Evolutionary conservation across 2,329 filamentous ascomycete species (phyloP).

Genomic region (Sporothrix mexicana): DNA sequence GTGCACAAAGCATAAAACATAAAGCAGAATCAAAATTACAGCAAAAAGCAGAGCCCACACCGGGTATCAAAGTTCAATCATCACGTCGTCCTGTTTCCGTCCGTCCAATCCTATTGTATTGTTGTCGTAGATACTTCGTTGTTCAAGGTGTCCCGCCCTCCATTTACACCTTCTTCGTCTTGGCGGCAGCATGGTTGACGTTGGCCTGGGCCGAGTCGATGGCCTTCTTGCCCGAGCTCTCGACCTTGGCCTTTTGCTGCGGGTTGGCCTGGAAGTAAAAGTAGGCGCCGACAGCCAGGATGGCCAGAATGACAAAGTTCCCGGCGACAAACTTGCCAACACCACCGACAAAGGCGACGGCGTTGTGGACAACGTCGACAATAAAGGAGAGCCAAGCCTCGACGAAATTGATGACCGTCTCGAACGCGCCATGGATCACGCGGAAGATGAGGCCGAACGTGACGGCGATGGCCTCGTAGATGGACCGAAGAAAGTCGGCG

Average conservation of each 20-base stretch:
- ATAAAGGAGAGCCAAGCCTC: not conserved
- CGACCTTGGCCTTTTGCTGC: constrained; percentile 22
- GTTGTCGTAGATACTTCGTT: not conserved
- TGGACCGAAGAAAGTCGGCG: constrained; percentile 20
- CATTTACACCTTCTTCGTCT: constrained; percentile 8
- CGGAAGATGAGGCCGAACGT: constrained; percentile 19
- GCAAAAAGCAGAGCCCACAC: not conserved
- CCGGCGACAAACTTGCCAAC: constrained; percentile 27
- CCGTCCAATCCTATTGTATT: not conserved
- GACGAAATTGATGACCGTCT: constrained; percentile 4
- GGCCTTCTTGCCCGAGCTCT: constrained; percentile 8
- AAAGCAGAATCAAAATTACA: no score
- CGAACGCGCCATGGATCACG: constrained; percentile 4
- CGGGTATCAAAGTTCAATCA: constrained; percentile 6
- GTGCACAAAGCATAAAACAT: not conserved
- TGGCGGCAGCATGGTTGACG: constrained; percentile 2
- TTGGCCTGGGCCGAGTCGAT: not conserved
- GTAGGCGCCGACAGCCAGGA: constrained; percentile 16
- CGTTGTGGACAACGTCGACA: not conserved
- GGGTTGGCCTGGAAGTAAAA: constrained; percentile 13
- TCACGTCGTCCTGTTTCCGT: not conserved
- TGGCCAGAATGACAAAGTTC: constrained; percentile 20
- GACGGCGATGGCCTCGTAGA: constrained; percentile 29
- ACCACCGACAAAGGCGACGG: constrained; percentile 20
- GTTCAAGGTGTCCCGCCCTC: not conserved